Evolutionary conservation across 192 early-diverging fungal genomes (phyloP).

Genomic region (Borealophlyctis nickersoniae): DNA sequence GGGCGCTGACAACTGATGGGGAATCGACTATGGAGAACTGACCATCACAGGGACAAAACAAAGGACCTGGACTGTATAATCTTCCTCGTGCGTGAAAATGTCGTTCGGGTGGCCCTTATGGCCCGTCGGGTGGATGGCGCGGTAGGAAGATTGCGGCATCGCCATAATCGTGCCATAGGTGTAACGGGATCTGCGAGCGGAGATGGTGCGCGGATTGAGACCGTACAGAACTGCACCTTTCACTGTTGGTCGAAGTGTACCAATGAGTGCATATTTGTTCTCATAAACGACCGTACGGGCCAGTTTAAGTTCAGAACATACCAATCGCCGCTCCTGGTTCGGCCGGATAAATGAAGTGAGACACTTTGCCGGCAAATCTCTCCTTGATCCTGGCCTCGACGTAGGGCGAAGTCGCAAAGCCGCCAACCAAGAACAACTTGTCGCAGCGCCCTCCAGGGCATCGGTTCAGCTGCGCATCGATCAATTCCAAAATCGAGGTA

Average conservation of each 20-base stretch:
- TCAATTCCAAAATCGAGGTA: constrained; percentile 13
- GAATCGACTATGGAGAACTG: too few species aligned
- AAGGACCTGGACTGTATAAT: not conserved
- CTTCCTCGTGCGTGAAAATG: constrained; percentile 14
- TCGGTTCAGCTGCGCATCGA: constrained; percentile 22
- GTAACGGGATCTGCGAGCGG: constrained; percentile 1
- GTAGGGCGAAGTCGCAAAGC: constrained; percentile 23
- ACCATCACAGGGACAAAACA: constrained; percentile 1
- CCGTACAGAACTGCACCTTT: too few species aligned
- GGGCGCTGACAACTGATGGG: too few species aligned
- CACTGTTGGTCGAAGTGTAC: too few species aligned
- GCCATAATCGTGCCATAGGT: constrained; percentile 7
- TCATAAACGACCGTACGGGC: too few species aligned
- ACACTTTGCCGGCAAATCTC: not conserved
- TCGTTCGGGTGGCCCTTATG: constrained; percentile 6
- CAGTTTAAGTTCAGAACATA: too few species aligned
- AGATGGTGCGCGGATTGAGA: constrained; percentile 3
- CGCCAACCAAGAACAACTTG: constrained; percentile 25
- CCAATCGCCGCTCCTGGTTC: constrained; percentile 13
- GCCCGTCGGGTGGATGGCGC: too few species aligned
- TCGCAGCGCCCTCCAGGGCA: constrained; percentile 13
- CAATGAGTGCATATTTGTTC: too few species aligned
- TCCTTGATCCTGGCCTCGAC: constrained; percentile 4
- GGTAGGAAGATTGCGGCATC: too few species aligned
- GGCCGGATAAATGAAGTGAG: not conserved